Evolutionary conservation across 495 filamentous ascomycete species (phyloP).

Genomic region (Daldinia loculata): DNA sequence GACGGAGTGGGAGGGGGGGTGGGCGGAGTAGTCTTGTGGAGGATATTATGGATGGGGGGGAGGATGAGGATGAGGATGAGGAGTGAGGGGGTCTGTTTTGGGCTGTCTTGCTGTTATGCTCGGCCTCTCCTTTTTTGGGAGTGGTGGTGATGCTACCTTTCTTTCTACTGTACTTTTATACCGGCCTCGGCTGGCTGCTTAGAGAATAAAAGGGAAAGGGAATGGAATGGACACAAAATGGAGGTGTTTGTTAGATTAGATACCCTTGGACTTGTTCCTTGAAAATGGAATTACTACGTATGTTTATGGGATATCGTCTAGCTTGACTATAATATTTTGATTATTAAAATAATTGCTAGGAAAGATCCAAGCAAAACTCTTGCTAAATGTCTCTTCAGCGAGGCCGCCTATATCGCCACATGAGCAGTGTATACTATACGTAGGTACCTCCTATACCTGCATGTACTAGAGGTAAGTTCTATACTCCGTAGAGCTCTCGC

Average conservation of each 20-base stretch:
- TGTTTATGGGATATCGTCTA: not conserved
- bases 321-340: not conserved
- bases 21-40: constrained; percentile 46
- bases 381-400: not conserved
- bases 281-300: not conserved
- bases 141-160: not conserved
- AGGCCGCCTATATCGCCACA: constrained; percentile 7
- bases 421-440: not conserved
- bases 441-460: not conserved
- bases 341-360: no score
- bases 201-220: not conserved
- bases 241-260: constrained; percentile 13
- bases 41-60: constrained; percentile 42
- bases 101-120: not conserved
- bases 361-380: not conserved
- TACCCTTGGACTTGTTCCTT: constrained; percentile 13
- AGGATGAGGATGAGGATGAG: constrained; percentile 48
- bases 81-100: constrained; percentile 13
- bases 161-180: constrained; percentile 14
- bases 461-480: not conserved
- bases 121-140: not conserved
- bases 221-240: constrained; percentile 8
- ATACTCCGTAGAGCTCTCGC: constrained; percentile 25
- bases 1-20: constrained; percentile 40
- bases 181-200: not conserved